Base-by-base conservation (phyloP, 1,284 basidiomycete species). In the Papiliotrema nemorosa region DNA sequence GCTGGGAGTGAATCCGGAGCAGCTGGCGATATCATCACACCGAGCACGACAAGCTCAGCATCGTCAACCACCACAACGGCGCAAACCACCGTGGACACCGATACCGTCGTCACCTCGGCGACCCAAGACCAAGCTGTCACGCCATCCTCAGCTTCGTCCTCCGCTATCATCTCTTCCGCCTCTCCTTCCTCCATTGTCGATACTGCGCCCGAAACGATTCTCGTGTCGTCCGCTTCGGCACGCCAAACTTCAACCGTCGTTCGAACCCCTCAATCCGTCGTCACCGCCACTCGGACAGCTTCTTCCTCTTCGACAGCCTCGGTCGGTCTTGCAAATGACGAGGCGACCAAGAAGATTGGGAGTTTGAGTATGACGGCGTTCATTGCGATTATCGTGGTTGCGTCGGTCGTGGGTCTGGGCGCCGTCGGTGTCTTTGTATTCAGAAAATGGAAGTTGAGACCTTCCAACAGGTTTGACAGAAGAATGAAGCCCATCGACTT, bases 391-490 rank as follows among this genome's bases (percentile, higher is more conserved):
- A 84, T 88, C 59, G 82, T 83, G 37, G 77, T 88, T 44, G 87
- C 82, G 9, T 79, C 83, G 5, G 82, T 80, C 39, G 67, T 90
- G 39, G 89, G 83, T 57, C 83, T 80, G 35, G 72, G 84, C 31
- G 79, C 80, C 47, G 81, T 89, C 58, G 57, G 92, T 87, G 87
- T 91, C 88, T 33, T 77, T 88, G 63, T 88, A 91, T 33, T 44
- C 79, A 85, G 90, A 76, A 91, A 90, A 75, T 90, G 86, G 86
- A 91, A 91, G 78, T 82, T 91, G 64, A 82, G 81, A 54, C 84
- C 86, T 47, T 88, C 86, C 38, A 80, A 82, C 69, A 80, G 82
- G 65, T 91, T 91, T 67, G 86, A 88, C 54, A 80, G 84, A 57
- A 86, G 88, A 64, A 62, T 73, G 65, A 63, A 71, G 57, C 73